These are phyloP conservation scores for Rosa chinensis DNA, from an alignment of 306 rosid species.

Conservation along the genomic window DNA sequence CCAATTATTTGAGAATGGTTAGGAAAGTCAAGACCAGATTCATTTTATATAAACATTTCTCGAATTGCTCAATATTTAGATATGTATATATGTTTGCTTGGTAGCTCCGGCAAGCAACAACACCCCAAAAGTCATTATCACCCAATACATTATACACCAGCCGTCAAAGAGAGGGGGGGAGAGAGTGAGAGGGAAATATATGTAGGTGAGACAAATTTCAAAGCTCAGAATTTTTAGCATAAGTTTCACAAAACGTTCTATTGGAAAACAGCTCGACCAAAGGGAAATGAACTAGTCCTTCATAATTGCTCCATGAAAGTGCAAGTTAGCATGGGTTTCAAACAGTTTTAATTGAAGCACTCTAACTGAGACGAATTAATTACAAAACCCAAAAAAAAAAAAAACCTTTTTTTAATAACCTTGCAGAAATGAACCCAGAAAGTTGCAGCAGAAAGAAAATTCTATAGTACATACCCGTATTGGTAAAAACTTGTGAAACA, in stretches of 20 bases:
- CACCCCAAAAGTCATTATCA: conserved; percentile 43
- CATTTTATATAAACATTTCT: conserved; percentile 39
- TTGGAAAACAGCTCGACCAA: conserved; percentile 9
- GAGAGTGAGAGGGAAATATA: background rate
- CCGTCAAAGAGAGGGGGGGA: conserved; percentile 23
- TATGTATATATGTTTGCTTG: conserved; percentile 39
- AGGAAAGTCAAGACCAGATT: conserved; percentile 51
- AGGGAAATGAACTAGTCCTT: background rate
- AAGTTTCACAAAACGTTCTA: conserved; percentile 29
- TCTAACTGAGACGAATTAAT: background rate
- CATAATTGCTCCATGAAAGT: conserved; percentile 11
- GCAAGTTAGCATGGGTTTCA: conserved; percentile 37
- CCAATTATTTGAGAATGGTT: conserved; percentile 9
- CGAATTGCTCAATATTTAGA: conserved; percentile 42
- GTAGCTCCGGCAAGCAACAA: conserved; percentile 68
- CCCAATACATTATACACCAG: conserved; percentile 34
- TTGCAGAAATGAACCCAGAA: background rate
- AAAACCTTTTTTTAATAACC: background rate
- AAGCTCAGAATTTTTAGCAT: conserved; percentile 7
- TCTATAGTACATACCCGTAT: too few relatives aligned
- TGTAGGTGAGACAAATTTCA: background rate
- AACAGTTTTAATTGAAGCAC: conserved; percentile 16
- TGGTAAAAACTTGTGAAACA: conserved; percentile 9
- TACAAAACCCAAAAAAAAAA: background rate
- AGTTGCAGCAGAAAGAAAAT: background rate